Evolutionary conservation across 257 asterid species (phyloP), one percentile per base, ranked within the genome.

Genomic region (Solanum microdontum): DNA sequence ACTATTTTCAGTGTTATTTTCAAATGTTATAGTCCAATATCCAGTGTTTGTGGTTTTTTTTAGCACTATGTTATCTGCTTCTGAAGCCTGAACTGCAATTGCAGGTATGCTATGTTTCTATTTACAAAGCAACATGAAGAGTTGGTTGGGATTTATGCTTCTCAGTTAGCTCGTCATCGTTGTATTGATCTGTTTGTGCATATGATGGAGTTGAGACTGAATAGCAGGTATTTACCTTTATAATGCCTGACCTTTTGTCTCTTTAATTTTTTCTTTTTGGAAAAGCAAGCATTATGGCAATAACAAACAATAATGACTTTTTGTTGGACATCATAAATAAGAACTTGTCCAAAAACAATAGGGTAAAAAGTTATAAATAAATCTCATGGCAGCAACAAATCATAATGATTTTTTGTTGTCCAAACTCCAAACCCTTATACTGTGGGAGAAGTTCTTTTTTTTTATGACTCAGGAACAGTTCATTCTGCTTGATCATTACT

Each of bases 131-230:
- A 97, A 86, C 98, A 93, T 87, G 99, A 97, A 90, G 99, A 97
- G 91, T 91, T 97, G 94, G 98, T 96, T 51, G 99, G 99, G 70
- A 93, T 95, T 73, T 97, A 97, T 89, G 99, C 99, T 90, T 94
- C 99, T 87, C 98, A 96, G 93, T 98, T 96, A 84, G 98, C 98
- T 87, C 94, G 89, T 43, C 98, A 95, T 95, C 99, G 98, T 70
- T 97, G 99, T 90, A 90, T 96, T 87, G 97, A 97, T 93, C 98
- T 97, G 75, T 97, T 93, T 94, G 96, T 95, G 90, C 98, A 96
- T 91, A 97, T 97, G 99, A 97, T 97, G 99, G 99, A 97, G 90
- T 90, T 96, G 90, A 93, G 99, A 90, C 95, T 97, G 89, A 93
- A 94, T 91, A 97, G 99, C 99, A 96, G 99, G 99, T 96, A 60